Evolutionary conservation across 108 stramenopile genomes (phyloP).

Genomic region (Nitzschia sp.): DNA sequence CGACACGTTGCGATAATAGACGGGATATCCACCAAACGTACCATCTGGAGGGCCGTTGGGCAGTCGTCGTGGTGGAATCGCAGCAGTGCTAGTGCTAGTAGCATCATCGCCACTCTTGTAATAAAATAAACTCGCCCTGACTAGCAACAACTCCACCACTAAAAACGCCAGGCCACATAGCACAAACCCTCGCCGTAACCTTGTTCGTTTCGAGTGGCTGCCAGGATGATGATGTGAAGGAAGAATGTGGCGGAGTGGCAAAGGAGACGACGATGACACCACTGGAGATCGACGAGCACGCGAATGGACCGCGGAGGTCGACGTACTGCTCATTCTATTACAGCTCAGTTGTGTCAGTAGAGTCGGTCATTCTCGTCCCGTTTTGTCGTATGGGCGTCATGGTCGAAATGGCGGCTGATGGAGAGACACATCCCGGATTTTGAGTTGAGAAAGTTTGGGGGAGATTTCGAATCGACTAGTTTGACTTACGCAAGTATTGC

Average conservation of each 20-base stretch:
- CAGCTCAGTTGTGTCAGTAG: neutral
- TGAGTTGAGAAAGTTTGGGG: too few species aligned
- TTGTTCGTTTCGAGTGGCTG: neutral
- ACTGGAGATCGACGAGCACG: neutral
- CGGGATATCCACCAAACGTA: slow-evolving; percentile 33
- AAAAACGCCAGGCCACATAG: neutral
- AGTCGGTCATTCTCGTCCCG: too few species aligned
- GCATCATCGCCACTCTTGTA: neutral
- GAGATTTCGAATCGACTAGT: too few species aligned
- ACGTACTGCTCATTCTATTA: neutral
- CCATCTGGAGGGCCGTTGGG: slow-evolving; percentile 12
- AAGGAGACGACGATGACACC: neutral
- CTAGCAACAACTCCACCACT: neutral
- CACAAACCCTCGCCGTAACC: neutral
- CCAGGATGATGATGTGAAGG: neutral
- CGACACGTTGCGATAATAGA: slow-evolving; percentile 24
- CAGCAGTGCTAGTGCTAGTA: too few species aligned
- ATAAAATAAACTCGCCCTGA: neutral
- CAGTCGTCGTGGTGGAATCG: neutral
- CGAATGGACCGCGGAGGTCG: neutral
- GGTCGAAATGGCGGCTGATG: too few species aligned
- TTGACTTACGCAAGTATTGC: too few species aligned
- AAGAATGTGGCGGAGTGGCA: neutral
- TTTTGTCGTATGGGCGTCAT: too few species aligned
- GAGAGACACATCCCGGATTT: too few species aligned